These are phyloP conservation scores for Clitopilus passeckerianus DNA, from an alignment of 768 basidiomycete genomes.

Conservation along the genomic window DNA sequence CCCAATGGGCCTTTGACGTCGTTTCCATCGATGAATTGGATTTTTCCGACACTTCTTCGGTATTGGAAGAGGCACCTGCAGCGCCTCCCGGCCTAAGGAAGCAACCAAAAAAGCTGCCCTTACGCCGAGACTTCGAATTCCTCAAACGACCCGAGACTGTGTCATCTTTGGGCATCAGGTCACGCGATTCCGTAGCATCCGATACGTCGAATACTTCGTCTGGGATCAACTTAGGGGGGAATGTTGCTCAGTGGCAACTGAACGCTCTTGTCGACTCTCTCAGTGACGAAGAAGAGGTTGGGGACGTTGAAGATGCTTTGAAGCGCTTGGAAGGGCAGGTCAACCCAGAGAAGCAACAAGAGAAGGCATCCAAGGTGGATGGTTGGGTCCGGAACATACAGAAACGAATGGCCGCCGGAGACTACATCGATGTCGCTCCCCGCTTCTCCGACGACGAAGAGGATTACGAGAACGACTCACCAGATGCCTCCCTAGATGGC, in stretches of 20 bases:
- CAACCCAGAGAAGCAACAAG: slow-evolving; percentile 64
- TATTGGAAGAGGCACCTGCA: slow-evolving; percentile 22
- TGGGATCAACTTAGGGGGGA: slow-evolving; percentile 34
- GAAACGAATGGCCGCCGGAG: slow-evolving; percentile 60
- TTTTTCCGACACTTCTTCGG: slow-evolving; percentile 71
- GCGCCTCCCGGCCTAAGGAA: slow-evolving; percentile 52
- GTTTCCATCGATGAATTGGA: slow-evolving; percentile 78
- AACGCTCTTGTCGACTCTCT: slow-evolving; percentile 72
- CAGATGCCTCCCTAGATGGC: slow-evolving; percentile 5
- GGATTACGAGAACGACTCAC: slow-evolving; percentile 13
- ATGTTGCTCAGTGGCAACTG: slow-evolving; percentile 79
- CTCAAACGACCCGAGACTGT: slow-evolving; percentile 68
- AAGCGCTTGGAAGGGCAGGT: slow-evolving; percentile 82
- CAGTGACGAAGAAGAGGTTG: slow-evolving; percentile 69
- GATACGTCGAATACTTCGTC: slow-evolving; percentile 34
- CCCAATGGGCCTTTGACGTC: slow-evolving; percentile 63
- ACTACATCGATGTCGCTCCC: slow-evolving; percentile 60
- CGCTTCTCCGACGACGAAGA: slow-evolving; percentile 39
- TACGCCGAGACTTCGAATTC: slow-evolving; percentile 79
- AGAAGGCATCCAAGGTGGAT: slow-evolving; percentile 74
- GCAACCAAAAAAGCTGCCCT: slow-evolving; percentile 55
- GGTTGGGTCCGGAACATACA: slow-evolving; percentile 76
- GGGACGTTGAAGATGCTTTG: slow-evolving; percentile 81
- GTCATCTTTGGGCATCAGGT: slow-evolving; percentile 74
- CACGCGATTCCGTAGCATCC: slow-evolving; percentile 55